Evolutionary conservation across 371 early-diverging fungal genomes (phyloP).

Genomic region (Mucor racemosus): DNA sequence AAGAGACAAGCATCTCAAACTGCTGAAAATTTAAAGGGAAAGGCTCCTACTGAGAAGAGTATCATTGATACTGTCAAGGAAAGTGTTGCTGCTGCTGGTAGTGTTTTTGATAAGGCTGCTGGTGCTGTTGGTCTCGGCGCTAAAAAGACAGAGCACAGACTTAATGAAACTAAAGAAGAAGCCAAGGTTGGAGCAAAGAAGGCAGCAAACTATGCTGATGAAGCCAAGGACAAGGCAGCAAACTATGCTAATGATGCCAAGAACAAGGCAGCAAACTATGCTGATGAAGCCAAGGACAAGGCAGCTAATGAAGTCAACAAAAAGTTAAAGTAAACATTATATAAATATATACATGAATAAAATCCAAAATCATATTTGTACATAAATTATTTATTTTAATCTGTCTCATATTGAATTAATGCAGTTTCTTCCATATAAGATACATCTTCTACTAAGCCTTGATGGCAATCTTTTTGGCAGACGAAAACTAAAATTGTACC

Average conservation of each 20-base stretch:
- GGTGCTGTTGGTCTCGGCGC: conserved; percentile 28
- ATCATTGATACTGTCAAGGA: conserved; percentile 27
- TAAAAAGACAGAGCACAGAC: conserved; percentile 24
- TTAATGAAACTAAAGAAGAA: conserved; percentile 28
- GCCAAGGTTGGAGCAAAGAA: conserved; percentile 21
- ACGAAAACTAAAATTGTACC: conserved; percentile 87
- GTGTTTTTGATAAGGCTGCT: conserved; percentile 30
- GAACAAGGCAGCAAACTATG: conserved; percentile 15
- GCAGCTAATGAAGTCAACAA: conserved; percentile 19
- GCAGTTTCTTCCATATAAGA: conserved; percentile 69
- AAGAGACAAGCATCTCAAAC: conserved; percentile 15
- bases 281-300: conserved; percentile 23
- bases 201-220: conserved; percentile 18
- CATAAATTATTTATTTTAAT: conserved; percentile 26
- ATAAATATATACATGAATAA: conserved; percentile 2
- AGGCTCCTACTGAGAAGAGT: conserved; percentile 23
- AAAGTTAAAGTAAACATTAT: conserved; percentile 12
- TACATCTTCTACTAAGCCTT: conserved; percentile 36
- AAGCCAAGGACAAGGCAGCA: conserved; percentile 20
- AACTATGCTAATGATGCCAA: conserved; percentile 20
- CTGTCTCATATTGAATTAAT: conserved; percentile 72
- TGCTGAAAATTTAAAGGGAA: conserved; percentile 8
- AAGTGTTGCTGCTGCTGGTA: conserved; percentile 23
- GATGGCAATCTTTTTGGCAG: conserved; percentile 83
- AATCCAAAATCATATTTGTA: conserved; percentile 5